A percentile compares a stretch with the other conserved stretches of the same genome.
These are phyloP conservation scores for Pecoramyces ruminantium DNA, from an alignment of 192 early-diverging fungal species.

Conservation along the genomic window DNA sequence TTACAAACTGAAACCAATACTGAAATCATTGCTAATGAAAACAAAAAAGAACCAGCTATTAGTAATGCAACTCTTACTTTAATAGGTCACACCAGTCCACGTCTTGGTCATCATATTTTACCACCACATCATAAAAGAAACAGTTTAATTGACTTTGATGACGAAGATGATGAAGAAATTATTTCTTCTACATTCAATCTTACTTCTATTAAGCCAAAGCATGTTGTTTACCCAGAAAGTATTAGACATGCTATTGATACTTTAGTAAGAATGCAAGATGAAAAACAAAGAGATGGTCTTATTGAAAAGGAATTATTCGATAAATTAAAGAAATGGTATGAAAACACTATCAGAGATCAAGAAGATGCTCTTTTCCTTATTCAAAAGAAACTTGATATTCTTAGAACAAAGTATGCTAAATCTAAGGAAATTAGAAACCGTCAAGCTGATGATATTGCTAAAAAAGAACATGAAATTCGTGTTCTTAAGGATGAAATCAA, in stretches of 20 bases:
- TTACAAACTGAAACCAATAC: neutral
- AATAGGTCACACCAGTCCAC: neutral
- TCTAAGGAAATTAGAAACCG: neutral
- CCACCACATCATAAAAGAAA: neutral
- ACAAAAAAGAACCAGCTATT: neutral
- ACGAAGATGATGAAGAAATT: neutral
- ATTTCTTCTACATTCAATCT: neutral
- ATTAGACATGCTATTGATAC: neutral
- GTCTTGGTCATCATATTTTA: neutral
- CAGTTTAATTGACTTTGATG: neutral
- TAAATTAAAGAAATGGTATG: neutral
- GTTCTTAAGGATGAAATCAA: neutral
- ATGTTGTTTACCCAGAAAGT: neutral
- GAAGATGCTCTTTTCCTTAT: neutral
- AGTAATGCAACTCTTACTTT: neutral
- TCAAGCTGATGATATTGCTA: neutral
- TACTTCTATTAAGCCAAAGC: neutral
- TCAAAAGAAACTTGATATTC: neutral
- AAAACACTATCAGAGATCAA: neutral
- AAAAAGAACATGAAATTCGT: neutral
- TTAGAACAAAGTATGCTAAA: neutral
- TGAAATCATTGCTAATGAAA: neutral
- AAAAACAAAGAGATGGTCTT: neutral
- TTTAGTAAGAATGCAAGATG: neutral
- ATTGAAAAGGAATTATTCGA: neutral